A percentile compares a stretch with the other conserved stretches of the same genome.
Evolutionary conservation across 2,329 filamentous ascomycete species (phyloP).

Genomic region (Aspergillus ibericus): DNA sequence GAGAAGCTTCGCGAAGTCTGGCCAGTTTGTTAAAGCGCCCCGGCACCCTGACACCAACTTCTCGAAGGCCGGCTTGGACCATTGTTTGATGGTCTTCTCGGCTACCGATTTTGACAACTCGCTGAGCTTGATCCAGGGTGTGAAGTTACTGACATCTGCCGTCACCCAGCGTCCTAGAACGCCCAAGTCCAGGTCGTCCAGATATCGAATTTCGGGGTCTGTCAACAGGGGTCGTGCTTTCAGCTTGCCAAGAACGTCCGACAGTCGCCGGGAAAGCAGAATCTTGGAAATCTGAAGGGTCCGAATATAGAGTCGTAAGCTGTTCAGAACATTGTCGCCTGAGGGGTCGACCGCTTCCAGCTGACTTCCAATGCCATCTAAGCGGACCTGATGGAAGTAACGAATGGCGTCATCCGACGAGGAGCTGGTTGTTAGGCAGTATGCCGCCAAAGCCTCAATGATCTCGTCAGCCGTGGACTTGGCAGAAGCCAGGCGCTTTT

Average conservation of each 20-base stretch:
- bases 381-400: slow-evolving; percentile 74
- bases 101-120: slow-evolving; percentile 65
- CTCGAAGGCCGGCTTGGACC: slow-evolving; percentile 63
- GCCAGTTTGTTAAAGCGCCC: slow-evolving; percentile 58
- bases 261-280: slow-evolving; percentile 70
- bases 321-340: slow-evolving; percentile 58
- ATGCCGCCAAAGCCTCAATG: slow-evolving; percentile 74
- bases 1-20: slow-evolving; percentile 68
- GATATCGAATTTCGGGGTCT: slow-evolving; percentile 64
- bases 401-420: slow-evolving; percentile 75
- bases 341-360: slow-evolving; percentile 56
- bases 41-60: slow-evolving; percentile 63
- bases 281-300: slow-evolving; percentile 77
- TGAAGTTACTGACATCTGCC: slow-evolving; percentile 80
- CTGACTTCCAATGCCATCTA: slow-evolving; percentile 64
- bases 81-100: slow-evolving; percentile 60
- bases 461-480: slow-evolving; percentile 52
- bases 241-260: slow-evolving; percentile 66
- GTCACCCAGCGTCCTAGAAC: slow-evolving; percentile 77
- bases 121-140: slow-evolving; percentile 81
- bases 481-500: slow-evolving; percentile 52
- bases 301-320: slow-evolving; percentile 70
- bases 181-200: slow-evolving; percentile 75
- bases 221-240: slow-evolving; percentile 71
- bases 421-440: slow-evolving; percentile 77